phyloP scores from a whole-genome alignment of 441 rosid species.

The Euphorbia schlechtendalii region DNA sequence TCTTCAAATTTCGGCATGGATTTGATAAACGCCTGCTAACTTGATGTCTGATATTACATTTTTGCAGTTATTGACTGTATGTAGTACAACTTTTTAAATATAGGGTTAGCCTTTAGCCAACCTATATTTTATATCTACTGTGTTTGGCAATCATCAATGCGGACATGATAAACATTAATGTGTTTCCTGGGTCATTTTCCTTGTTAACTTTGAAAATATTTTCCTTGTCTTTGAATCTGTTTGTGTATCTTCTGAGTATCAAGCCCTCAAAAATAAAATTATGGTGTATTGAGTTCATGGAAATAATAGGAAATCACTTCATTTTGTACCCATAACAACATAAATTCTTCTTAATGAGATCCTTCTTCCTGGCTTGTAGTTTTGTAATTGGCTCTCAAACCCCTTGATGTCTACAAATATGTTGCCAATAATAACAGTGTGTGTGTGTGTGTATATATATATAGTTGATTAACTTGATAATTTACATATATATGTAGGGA shows the following conservation, averaged over 20 bases:
- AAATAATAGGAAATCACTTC: neutral
- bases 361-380: neutral
- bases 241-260: too few species aligned
- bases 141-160: neutral
- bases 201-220: neutral
- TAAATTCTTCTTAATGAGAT: neutral
- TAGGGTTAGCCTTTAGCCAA: too few species aligned
- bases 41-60: neutral
- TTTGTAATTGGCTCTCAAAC: neutral
- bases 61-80: neutral
- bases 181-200: neutral
- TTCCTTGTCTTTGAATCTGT: neutral
- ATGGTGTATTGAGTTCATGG: neutral
- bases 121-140: neutral
- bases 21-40: neutral
- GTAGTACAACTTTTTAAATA: too few species aligned
- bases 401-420: too few species aligned
- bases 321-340: neutral
- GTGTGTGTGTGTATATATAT: too few species aligned
- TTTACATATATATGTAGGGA: too few species aligned
- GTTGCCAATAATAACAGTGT: neutral
- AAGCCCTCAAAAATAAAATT: too few species aligned
- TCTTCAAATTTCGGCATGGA: slow-evolving; percentile 1
- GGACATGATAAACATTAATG: neutral
- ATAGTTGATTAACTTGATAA: too few species aligned